Base-by-base conservation (phyloP, 164 flowering plant species). In the Malania oleifera region DNA sequence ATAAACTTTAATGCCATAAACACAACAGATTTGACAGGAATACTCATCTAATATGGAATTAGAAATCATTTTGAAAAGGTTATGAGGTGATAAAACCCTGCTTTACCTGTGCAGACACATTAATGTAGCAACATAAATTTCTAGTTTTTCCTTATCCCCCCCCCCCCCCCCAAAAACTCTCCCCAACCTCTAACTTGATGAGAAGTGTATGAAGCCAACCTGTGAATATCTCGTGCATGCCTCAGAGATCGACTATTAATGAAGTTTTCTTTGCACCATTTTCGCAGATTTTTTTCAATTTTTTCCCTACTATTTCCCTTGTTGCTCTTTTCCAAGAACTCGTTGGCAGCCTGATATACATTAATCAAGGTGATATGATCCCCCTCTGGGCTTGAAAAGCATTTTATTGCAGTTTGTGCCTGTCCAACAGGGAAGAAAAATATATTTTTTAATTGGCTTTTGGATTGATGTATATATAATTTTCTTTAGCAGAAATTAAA, bases 181-280 rank as follows among this genome's bases (percentile, higher is more conserved):
- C 44, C 51, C n/a, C n/a, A n/a, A 43, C 27, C 10, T 4, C 12
- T 34, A 37, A 18, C 22, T 9, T 18, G 20, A 51, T 8, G 49
- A 28, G 25, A 47, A 38, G 19, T 49, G n/a, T n/a, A 25, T 11
- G 40, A n/a, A 35, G 54, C 75, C 35, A 49, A 90, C 99, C 92
- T 83, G 82, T 84, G 88, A 66, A 93, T 75, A 64, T 93, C 96
- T 52, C 79, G 82, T 45, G 97, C 96, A 79, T 88, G 97, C 68
- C 72, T 81, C 60, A 93, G 53, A 26, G 97, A 86, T 64, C 96
- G 90, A 59, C 70, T 68, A 61, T 88, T 86, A 23, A 93, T 75
- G 62, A 85, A 93, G 67, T 93, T 88, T 41, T 90, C 86, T 67
- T 77, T 85, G 80, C 99, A 90, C 99, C 97, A 88, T 65, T 82